phyloP scores from a whole-genome alignment of 2,329 filamentous ascomycete species.

The Arthrobotrys sphaeroides region DNA sequence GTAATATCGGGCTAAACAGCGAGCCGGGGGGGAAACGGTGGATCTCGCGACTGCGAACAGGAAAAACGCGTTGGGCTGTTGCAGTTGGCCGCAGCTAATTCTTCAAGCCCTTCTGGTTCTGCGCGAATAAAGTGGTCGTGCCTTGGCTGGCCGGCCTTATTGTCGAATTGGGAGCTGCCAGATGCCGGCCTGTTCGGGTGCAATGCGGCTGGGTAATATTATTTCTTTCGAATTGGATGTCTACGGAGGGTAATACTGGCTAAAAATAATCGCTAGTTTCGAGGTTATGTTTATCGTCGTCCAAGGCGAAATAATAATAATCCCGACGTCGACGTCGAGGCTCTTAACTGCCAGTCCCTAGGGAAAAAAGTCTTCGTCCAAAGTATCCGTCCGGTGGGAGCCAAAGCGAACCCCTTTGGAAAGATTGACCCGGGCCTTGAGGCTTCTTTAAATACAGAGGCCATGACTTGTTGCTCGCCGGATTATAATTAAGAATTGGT shows the following conservation, averaged over 20 bases:
- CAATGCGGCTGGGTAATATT: conserved; percentile 16
- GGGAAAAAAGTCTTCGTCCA: no score
- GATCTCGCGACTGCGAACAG: conserved; percentile 28
- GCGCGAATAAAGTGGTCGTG: conserved; percentile 6
- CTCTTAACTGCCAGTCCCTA: neutral
- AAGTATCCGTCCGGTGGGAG: neutral
- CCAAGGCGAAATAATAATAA: conserved; percentile 6
- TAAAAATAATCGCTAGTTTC: no score
- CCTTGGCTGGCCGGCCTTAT: conserved; percentile 37
- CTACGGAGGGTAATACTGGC: conserved; percentile 15
- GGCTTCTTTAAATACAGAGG: conserved; percentile 42
- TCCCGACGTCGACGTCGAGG: no score
- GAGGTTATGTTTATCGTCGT: neutral
- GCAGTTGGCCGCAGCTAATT: conserved; percentile 16
- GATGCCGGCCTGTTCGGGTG: conserved; percentile 22
- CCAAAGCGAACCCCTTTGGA: neutral
- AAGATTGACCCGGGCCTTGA: neutral
- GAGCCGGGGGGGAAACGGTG: conserved; percentile 6
- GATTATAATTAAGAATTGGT: conserved; percentile 52
- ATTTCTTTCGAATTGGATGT: conserved; percentile 15
- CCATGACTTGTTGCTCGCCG: neutral
- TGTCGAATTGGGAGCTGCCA: conserved; percentile 46
- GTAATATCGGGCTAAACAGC: no score
- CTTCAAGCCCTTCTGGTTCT: neutral
- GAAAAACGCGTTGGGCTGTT: conserved; percentile 45